Base-by-base conservation (phyloP, 108 stramenopile species). In the Cyclotella kingstonii region DNA sequence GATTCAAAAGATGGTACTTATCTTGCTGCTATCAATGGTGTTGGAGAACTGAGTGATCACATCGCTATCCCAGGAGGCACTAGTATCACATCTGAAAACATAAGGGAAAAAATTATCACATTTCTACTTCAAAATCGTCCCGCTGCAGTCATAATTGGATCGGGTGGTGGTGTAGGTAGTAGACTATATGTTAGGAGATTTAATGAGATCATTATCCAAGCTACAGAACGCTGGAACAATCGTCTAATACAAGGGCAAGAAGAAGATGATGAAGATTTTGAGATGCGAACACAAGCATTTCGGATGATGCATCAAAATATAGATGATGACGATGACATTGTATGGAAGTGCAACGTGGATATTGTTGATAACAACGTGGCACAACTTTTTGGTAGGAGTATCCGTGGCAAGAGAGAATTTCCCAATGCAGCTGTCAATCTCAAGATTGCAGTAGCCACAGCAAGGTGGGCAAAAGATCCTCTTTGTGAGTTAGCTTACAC, bases 321-420 rank as follows among this genome's bases (percentile, higher is more conserved):
- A 9, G 66, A 88, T 44, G 82, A 86, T 26, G 86, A 86, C 45
- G 89, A 85, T 42, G 81, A 84, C 22, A 56, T 58, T 10, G 73
- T 85, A 11, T 93, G 95, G 89, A 88, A 83, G 47, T 91, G 90
- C 59, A 89, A 89, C 35, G 85, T 86, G 29, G 85, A 88, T 34
- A 74, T 91, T 7, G 77, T 93, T 30, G 91, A 95, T 60, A 91
- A 95, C 54, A 79, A 59, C 22, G 78, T 93, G 26, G 82, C 95
- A 5, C 90, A 91, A 56, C 70, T 92, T 7, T 92, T 88, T 61
- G 91, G 88, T n/a, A 72, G 90, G 22, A 87, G 89, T 49, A 79
- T 89, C 11, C 74, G 91, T 19, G 84, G 87, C 1, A 87, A 88
- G 60, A 95, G 92, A 74, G 95, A 95, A 67, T 91, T 92, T 61